These are phyloP conservation scores for Rhodotorula paludigena DNA, from an alignment of 768 basidiomycete species.

Conservation along the genomic window DNA sequence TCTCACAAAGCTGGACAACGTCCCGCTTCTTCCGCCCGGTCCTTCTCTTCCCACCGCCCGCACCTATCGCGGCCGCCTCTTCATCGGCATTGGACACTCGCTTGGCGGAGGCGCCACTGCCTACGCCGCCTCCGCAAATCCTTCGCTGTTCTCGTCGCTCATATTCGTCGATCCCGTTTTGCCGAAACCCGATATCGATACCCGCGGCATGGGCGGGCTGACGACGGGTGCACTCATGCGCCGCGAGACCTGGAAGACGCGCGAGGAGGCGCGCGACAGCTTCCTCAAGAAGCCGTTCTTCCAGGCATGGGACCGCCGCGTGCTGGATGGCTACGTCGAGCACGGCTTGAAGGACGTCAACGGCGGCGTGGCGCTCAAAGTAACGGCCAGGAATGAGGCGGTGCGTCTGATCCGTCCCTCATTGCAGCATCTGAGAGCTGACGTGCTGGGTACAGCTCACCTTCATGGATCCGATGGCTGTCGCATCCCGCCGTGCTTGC, in stretches of 20 bases:
- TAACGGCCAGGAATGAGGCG: constrained; percentile 34
- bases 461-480: constrained; percentile 36
- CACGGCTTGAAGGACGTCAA: constrained; percentile 31
- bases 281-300: constrained; percentile 65
- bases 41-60: not conserved
- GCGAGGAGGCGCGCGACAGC: constrained; percentile 58
- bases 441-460: constrained; percentile 16
- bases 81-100: constrained; percentile 75
- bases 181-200: constrained; percentile 34
- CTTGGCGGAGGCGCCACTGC: constrained; percentile 74
- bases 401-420: constrained; percentile 10
- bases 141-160: constrained; percentile 65
- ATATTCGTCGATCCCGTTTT: constrained; percentile 77
- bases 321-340: constrained; percentile 33
- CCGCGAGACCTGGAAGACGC: constrained; percentile 62
- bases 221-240: constrained; percentile 56
- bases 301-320: constrained; percentile 43
- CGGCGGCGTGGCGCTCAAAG: constrained; percentile 34
- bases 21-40: not conserved
- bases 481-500: constrained; percentile 34
- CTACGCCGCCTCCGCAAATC: constrained; percentile 50
- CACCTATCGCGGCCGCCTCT: constrained; percentile 29
- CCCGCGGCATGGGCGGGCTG: constrained; percentile 1
- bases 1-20: constrained; percentile 14
- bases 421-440: not conserved